phyloP scores from a whole-genome alignment of 1,139 yeast genomes.

The Lodderomyces metapsilosis region DNA sequence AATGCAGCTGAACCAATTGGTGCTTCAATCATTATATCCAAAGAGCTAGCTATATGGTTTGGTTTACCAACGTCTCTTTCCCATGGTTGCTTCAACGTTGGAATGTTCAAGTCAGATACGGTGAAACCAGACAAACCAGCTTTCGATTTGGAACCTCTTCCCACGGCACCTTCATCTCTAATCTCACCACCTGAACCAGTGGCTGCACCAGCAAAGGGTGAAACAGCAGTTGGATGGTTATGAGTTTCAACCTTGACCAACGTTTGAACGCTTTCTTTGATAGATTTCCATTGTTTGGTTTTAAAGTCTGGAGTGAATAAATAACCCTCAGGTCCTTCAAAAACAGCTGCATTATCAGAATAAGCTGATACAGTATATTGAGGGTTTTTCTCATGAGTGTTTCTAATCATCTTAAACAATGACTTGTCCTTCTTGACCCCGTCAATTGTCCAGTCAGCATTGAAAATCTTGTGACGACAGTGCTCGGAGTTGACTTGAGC shows the following conservation, averaged over 20 bases:
- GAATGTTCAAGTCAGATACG: conserved; percentile 87
- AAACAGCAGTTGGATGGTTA: conserved; percentile 98
- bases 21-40: conserved; percentile 95
- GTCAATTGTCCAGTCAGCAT: conserved; percentile 98
- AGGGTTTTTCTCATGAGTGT: conserved; percentile 81
- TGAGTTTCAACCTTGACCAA: conserved; percentile 97
- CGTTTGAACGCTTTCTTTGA: conserved; percentile 79
- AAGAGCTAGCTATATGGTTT: conserved; percentile 84
- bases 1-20: conserved; percentile 98
- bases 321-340: conserved; percentile 78
- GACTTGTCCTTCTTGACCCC: conserved; percentile 70
- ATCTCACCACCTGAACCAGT: conserved; percentile 99
- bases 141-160: conserved; percentile 95
- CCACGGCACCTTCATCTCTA: conserved; percentile 99
- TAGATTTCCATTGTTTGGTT: conserved; percentile 71
- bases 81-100: conserved; percentile 90
- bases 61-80: conserved; percentile 87
- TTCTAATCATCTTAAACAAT: conserved; percentile 92
- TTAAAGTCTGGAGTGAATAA: conserved; percentile 75
- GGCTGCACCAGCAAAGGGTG: conserved; percentile 99
- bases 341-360: conserved; percentile 98
- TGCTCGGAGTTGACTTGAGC: conserved; percentile 99
- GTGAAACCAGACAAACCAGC: conserved; percentile 95
- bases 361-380: conserved; percentile 89
- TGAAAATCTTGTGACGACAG: conserved; percentile 98